Evolutionary conservation across 2,329 filamentous ascomycete species (phyloP), one percentile per base, ranked within the genome.

Genomic region (Fusarium drepaniforme): DNA sequence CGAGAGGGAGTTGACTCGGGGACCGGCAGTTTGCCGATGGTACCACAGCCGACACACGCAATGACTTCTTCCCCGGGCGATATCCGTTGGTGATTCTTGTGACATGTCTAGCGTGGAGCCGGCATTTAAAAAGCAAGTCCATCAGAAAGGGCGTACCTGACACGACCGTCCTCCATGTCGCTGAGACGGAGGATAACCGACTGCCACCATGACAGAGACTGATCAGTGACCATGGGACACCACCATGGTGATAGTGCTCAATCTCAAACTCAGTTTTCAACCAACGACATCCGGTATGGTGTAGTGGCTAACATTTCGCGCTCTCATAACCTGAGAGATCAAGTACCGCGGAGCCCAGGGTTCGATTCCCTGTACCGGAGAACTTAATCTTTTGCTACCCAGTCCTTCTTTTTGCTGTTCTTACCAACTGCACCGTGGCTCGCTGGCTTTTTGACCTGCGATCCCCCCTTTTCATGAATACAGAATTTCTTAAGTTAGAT

Each of bases 231-330:
- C 8, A 16, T 25, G 21, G 8, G 3, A 5, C 12, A 8, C 8
- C 2, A 1, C 8, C 44, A 25, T 18, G 23, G 0, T 49, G 4
- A 49, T 49, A 49, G 1, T 25, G 13, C 8, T 15, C 21, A 16
- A 15, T 9, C 4, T 25, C 13, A 23, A 3, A 0, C 0, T 0
- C 21, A 9, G 1, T 8, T 23, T 4, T 2, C 7, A 49, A 25
- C 44, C 44, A 49, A 49, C 25, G 2, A 18, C 35, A 42, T 61
- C 60, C 66, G 60, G 66, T 68, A 68, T 68, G 61, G 66, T 68
- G 53, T 68, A 64, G 66, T 64, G 66, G 61, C 53, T 68, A 64
- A 66, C 53, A 66, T 68, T 63, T 67, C 58, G 37, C 46, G 35
- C 57, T 59, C 57, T 59, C 57, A 59, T 13, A 18, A 53, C 28